phyloP scores from a whole-genome alignment of 1,139 yeast genomes.

The Pichia sp. region DNA sequence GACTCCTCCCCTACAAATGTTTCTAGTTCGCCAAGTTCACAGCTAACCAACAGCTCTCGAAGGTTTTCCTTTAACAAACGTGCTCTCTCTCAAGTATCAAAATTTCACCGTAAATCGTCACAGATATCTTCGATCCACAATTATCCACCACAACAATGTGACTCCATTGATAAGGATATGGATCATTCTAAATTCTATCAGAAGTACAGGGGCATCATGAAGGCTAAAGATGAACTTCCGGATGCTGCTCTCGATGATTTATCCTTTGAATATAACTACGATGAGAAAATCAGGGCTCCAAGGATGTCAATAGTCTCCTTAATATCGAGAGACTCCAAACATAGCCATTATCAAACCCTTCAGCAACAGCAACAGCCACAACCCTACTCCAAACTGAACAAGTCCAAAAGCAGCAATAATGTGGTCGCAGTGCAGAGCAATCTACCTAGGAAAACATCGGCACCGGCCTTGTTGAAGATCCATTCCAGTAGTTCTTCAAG shows the following conservation, averaged over 20 bases:
- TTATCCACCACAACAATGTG: slow-evolving; percentile 26
- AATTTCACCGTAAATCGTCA: slow-evolving; percentile 18
- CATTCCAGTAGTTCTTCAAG: slow-evolving; percentile 9
- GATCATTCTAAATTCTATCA: slow-evolving; percentile 24
- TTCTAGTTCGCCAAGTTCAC: not conserved
- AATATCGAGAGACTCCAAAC: slow-evolving; percentile 5
- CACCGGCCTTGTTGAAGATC: slow-evolving; percentile 10
- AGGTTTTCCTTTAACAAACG: slow-evolving; percentile 26
- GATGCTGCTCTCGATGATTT: slow-evolving; percentile 21
- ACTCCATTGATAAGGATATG: slow-evolving; percentile 20
- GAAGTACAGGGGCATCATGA: slow-evolving; percentile 24
- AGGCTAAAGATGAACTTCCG: slow-evolving; percentile 24
- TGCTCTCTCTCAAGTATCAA: slow-evolving; percentile 15
- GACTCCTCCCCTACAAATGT: not conserved
- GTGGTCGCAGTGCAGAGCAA: no score
- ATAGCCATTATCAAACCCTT: not conserved
- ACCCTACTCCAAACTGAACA: not conserved
- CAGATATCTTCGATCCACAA: slow-evolving; percentile 22
- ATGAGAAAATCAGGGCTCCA: slow-evolving; percentile 28
- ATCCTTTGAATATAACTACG: slow-evolving; percentile 24
- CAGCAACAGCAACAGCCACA: not conserved
- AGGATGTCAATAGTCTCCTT: slow-evolving; percentile 24
- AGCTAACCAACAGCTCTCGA: slow-evolving; percentile 4
- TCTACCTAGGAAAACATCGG: slow-evolving; percentile 14
- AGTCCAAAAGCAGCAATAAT: no score